These are phyloP conservation scores for Plasmodium reichenowi DNA, from an alignment of 169 alveolate species.

Conservation along the genomic window DNA sequence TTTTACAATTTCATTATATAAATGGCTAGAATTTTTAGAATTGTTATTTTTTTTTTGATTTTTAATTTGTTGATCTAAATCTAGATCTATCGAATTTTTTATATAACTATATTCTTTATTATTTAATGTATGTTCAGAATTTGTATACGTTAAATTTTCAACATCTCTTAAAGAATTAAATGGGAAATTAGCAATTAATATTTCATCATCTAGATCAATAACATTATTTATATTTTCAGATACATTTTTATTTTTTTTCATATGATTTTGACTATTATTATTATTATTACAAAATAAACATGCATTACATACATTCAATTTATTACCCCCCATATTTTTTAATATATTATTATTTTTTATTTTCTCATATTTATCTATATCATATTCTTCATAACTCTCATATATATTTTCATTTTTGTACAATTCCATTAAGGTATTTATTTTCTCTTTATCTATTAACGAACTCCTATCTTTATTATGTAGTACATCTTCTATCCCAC, in stretches of 20 bases:
- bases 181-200: constrained; percentile 15
- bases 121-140: neutral
- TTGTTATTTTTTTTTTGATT: neutral
- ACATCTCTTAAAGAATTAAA: constrained; percentile 5
- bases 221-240: constrained; percentile 1
- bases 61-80: neutral
- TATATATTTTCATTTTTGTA: constrained; percentile 1
- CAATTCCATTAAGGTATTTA: neutral
- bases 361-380: constrained; percentile 1
- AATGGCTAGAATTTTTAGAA: constrained; percentile 26
- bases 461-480: neutral
- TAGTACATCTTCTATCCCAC: neutral
- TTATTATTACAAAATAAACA: constrained; percentile 6
- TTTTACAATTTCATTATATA: constrained; percentile 39
- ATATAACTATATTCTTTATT: neutral
- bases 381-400: constrained; percentile 15
- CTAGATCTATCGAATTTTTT: neutral
- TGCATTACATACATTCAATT: neutral
- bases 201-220: constrained; percentile 32
- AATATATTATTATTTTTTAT: constrained; percentile 3
- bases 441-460: neutral
- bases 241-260: neutral
- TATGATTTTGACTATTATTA: neutral
- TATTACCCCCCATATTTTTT: neutral
- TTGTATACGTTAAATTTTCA: neutral